Evolutionary conservation across 2,329 filamentous ascomycete genomes (phyloP).

Genomic region (Aspergillus sp.): DNA sequence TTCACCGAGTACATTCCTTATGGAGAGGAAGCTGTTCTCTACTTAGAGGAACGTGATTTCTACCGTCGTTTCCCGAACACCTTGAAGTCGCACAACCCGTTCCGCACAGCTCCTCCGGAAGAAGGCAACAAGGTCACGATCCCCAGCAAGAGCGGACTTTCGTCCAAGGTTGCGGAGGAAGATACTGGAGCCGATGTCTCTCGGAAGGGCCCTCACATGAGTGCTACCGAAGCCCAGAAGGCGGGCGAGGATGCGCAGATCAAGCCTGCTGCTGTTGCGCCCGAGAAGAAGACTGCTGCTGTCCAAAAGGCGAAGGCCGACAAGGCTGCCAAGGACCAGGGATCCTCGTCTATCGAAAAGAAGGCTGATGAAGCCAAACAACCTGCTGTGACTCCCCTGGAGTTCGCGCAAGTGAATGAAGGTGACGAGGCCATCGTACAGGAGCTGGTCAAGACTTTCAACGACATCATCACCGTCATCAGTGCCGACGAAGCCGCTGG

Average conservation of each 20-base stretch:
- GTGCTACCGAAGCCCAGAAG: conserved; percentile 30
- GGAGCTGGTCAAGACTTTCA: conserved; percentile 90
- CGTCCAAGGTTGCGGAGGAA: conserved; percentile 68
- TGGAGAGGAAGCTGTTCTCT: conserved; percentile 90
- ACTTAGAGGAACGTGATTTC: conserved; percentile 94
- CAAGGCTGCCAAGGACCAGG: conserved; percentile 24
- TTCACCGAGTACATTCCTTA: conserved; percentile 97
- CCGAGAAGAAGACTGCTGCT: conserved; percentile 26
- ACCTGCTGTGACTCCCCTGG: conserved; percentile 64
- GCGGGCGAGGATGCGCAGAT: conserved; percentile 24
- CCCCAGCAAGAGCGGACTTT: conserved; percentile 79
- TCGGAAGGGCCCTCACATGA: conserved; percentile 50
- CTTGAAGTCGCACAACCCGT: conserved; percentile 44
- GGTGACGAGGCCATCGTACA: conserved; percentile 85
- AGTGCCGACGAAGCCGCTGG: conserved; percentile 78
- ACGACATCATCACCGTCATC: conserved; percentile 90
- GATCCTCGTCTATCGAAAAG: conserved; percentile 22
- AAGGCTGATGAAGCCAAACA: conserved; percentile 34
- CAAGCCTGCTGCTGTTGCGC: conserved; percentile 25
- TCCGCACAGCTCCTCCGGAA: conserved; percentile 37
- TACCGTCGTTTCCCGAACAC: conserved; percentile 73
- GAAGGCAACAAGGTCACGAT: conserved; percentile 74
- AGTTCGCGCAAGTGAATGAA: conserved; percentile 71
- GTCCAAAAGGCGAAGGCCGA: conserved; percentile 32
- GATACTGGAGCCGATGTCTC: conserved; percentile 58